Evolutionary conservation across 2,329 filamentous ascomycete species (phyloP), one percentile per base, ranked within the genome.

Genomic region (Emericellopsis atlantica): DNA sequence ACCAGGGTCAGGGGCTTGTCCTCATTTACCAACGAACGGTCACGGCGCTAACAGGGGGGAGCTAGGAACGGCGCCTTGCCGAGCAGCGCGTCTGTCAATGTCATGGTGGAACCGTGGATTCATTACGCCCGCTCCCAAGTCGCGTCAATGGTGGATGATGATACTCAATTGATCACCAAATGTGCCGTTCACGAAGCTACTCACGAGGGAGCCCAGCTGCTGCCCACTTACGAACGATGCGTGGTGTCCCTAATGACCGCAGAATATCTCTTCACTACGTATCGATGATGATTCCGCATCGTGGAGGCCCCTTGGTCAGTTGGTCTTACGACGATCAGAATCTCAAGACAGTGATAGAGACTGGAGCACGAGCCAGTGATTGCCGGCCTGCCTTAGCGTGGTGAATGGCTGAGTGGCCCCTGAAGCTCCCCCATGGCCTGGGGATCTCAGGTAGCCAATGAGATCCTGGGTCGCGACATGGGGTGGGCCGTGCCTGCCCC

Each of bases 11-110:
- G 39, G 39, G 33, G 39, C 39, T 29, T 12, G 34, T 40, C 39
- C 39, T 35, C 31, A 40, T 40, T 40, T 40, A 40, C 38, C 38
- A 40, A 26, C 12, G 16, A 16, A 18, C 14, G 38, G 38, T 40
- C 26, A 40, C 38, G 15, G 31, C 38, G 38, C 38, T 40, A 40
- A 33, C 16, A 22, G 23, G 36, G 34, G 34, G 12, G 15, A 21
- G n/a, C 22, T n/a, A 21, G 21, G 36, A 37, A 24, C 18, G 36
- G n/a, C 22, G 16, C 14, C 16, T 10, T 37, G 36, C 36, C 36
- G n/a, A 22, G 23, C 12, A 21, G 33, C 3, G 14, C n/a, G 33
- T 33, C 15, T 33, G 32, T 33, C 15, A 33, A 15, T 15, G 32
- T 33, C 12, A 15, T 14, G 32, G 32, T 14, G 32, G 32, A 33